phyloP scores from a whole-genome alignment of 1,284 basidiomycete genomes.

The Termitomyces sp. region DNA sequence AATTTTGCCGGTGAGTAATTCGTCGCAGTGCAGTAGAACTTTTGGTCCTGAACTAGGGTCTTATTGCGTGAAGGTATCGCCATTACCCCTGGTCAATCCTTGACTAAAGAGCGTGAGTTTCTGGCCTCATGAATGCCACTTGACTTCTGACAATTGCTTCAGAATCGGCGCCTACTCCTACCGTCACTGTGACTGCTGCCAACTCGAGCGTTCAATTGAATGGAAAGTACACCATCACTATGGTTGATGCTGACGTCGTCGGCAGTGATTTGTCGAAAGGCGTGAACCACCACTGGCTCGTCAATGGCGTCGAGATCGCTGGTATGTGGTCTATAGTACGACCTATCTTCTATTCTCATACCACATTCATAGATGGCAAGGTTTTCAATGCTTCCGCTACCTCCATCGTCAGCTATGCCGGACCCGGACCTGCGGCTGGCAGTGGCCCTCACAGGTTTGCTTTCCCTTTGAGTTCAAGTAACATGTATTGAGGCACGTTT shows the following conservation, averaged over 20 bases:
- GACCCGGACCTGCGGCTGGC: constrained; percentile 64
- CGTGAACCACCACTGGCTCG: constrained; percentile 77
- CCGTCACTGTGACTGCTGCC: constrained; percentile 42
- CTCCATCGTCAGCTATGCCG: constrained; percentile 64
- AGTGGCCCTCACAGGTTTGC: constrained; percentile 66
- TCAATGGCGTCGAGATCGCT: constrained; percentile 56
- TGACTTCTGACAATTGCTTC: constrained; percentile 7
- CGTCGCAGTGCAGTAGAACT: not conserved
- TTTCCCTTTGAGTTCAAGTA: constrained; percentile 1
- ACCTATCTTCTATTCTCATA: not conserved
- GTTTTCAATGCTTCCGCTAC: constrained; percentile 48
- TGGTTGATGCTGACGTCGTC: constrained; percentile 66
- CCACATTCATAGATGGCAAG: constrained; percentile 27
- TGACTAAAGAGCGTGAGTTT: constrained; percentile 51
- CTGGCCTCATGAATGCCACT: not conserved
- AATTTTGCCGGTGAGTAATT: constrained; percentile 38
- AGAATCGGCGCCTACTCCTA: constrained; percentile 55
- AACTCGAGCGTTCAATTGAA: constrained; percentile 40
- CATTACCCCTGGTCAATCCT: constrained; percentile 53
- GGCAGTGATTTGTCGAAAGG: constrained; percentile 49
- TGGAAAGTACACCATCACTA: constrained; percentile 58
- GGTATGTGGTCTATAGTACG: constrained; percentile 22
- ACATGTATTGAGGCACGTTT: not conserved
- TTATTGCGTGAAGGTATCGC: constrained; percentile 32
- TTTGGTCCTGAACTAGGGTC: not conserved